Percentiles rank a stretch among this genome's conserved stretches.
phyloP scores from a whole-genome alignment of 768 basidiomycete genomes.

The Phlegmacium glaucopus region DNA sequence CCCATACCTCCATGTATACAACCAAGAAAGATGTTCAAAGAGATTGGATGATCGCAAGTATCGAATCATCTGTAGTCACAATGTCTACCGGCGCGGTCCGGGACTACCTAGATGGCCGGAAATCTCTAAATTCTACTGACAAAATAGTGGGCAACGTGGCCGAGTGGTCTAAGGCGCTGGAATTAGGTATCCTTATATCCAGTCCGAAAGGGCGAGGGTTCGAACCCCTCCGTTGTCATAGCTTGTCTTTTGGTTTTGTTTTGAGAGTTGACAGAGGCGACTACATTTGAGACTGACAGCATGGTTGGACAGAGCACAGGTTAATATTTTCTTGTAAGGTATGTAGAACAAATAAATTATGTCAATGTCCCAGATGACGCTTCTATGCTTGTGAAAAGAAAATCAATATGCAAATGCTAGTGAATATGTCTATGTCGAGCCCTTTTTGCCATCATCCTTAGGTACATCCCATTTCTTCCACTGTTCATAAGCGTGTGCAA shows the following conservation, averaged over 20 bases:
- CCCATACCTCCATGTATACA: constrained; percentile 35
- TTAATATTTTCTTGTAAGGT: too few relatives aligned
- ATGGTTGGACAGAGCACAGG: too few relatives aligned
- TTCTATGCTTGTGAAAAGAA: background rate
- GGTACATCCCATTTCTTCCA: constrained; percentile 42
- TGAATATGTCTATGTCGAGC: constrained; percentile 23
- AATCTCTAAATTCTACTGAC: too few relatives aligned
- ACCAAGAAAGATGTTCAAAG: background rate
- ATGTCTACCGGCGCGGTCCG: background rate
- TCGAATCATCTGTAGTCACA: background rate
- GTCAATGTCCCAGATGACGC: too few relatives aligned
- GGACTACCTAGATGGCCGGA: too few relatives aligned
- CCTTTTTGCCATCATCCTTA: constrained; percentile 38
- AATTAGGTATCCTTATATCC: constrained; percentile 40
- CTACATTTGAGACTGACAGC: too few relatives aligned
- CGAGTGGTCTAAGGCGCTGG: constrained; percentile 63
- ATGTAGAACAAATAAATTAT: too few relatives aligned
- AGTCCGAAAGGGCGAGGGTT: constrained; percentile 42
- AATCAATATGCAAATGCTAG: constrained; percentile 6
- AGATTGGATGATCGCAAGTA: background rate
- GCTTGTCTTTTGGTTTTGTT: constrained; percentile 3
- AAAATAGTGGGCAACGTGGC: constrained; percentile 41
- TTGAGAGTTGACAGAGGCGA: too few relatives aligned
- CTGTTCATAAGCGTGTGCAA: constrained; percentile 37
- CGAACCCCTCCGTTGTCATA: constrained; percentile 44